These are phyloP conservation scores for Debaryomyces prosopidis DNA, from an alignment of 805 yeast genomes.

Conservation along the genomic window DNA sequence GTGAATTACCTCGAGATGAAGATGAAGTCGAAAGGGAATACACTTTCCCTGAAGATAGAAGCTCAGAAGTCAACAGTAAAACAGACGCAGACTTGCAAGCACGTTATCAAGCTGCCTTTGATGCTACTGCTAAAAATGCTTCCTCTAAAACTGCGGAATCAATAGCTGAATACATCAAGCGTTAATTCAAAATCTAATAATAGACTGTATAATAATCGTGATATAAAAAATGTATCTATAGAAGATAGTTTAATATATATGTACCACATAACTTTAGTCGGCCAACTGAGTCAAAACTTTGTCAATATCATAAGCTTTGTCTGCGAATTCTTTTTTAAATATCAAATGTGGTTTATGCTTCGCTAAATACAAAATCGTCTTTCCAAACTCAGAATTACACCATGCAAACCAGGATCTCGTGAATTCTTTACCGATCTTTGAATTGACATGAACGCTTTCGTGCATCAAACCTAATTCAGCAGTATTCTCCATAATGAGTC, in stretches of 20 bases:
- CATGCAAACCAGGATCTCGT: constrained; percentile 93
- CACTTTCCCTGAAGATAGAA: constrained; percentile 68
- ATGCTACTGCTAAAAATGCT: constrained; percentile 58
- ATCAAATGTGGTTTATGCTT: constrained; percentile 70
- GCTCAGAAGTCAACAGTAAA: constrained; percentile 55
- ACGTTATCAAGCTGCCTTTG: constrained; percentile 74
- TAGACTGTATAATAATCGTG: constrained; percentile 30
- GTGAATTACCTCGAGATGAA: constrained; percentile 49
- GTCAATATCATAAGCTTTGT: constrained; percentile 31
- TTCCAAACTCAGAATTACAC: constrained; percentile 91
- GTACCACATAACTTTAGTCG: constrained; percentile 70
- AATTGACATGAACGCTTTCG: constrained; percentile 72
- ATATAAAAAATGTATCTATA: constrained; percentile 41
- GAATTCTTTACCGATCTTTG: constrained; percentile 45
- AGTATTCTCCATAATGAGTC: constrained; percentile 58
- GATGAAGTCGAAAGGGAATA: constrained; percentile 59
- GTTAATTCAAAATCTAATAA: constrained; percentile 14
- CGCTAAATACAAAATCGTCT: constrained; percentile 77
- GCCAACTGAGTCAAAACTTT: constrained; percentile 10
- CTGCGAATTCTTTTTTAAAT: constrained; percentile 45
- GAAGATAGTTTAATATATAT: constrained; percentile 71
- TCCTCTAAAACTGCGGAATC: constrained; percentile 69
- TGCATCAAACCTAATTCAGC: constrained; percentile 81
- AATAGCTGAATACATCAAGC: constrained; percentile 65
- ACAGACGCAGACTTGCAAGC: constrained; percentile 56